A percentile compares a stretch with the other conserved stretches of the same genome.
Conservation (phyloP, 352 stramenopile species). For the Globisporangium echinulatum region DNA sequence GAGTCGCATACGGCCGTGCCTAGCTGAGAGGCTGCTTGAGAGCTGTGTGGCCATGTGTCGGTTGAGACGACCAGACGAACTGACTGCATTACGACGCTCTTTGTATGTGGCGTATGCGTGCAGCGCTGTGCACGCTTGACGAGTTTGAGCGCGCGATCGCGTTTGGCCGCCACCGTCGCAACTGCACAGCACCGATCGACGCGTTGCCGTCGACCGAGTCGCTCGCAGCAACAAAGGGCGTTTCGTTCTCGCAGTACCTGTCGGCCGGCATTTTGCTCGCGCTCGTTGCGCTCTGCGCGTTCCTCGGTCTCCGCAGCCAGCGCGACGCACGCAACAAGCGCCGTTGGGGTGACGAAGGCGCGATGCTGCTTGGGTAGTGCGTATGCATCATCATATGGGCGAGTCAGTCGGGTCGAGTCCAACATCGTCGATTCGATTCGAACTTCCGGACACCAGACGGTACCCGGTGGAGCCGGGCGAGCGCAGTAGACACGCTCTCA, state of each 20-base stretch:
- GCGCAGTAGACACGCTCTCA: too few species aligned
- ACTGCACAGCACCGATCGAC: constrained; percentile 38
- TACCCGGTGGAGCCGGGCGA: too few species aligned
- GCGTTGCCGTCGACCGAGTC: constrained; percentile 19
- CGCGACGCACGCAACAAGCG: constrained; percentile 12
- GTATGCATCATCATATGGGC: too few species aligned
- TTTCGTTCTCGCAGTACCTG: constrained; percentile 35
- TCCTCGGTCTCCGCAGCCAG: constrained; percentile 39
- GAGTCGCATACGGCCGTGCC: constrained; percentile 8
- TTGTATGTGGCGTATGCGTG: too few species aligned
- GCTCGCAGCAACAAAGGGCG: constrained; percentile 9
- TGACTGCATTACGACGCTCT: too few species aligned
- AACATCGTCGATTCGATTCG: too few species aligned
- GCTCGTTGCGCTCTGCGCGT: constrained; percentile 42
- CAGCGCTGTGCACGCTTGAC: constrained; percentile 55
- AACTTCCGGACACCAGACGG: too few species aligned
- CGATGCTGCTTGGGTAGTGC: constrained; percentile 17
- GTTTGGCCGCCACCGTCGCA: constrained; percentile 45
- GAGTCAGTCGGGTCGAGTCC: too few species aligned
- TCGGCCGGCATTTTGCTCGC: constrained; percentile 49
- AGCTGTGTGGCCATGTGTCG: constrained; percentile 1
- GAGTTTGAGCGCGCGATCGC: constrained; percentile 51
- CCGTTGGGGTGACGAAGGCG: constrained; percentile 16
- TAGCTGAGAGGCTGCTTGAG: neutral
- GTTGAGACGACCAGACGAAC: too few species aligned